phyloP scores from a whole-genome alignment of 805 yeast species.

The Lachancea lanzarotensis region DNA sequence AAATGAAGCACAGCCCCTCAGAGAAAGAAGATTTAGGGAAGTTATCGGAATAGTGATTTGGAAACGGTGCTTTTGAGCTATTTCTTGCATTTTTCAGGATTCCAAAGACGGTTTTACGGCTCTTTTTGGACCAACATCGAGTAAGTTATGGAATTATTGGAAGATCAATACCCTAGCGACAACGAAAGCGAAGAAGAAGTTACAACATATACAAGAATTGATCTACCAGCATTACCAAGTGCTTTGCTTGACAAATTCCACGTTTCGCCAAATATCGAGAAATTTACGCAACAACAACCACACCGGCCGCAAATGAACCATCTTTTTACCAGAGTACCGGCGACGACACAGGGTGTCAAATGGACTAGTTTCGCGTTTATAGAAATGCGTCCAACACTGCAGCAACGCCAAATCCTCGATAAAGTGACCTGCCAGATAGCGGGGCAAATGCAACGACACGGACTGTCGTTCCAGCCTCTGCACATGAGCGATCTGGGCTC shows the following conservation, averaged over 20 bases:
- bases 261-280: constrained; percentile 18
- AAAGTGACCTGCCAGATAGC: constrained; percentile 11
- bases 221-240: constrained; percentile 18
- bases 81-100: neutral
- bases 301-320: neutral
- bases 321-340: too few species aligned
- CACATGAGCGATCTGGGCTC: constrained; percentile 23
- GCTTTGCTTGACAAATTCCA: constrained; percentile 21
- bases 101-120: neutral
- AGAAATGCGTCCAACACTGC: constrained; percentile 20
- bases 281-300: constrained; percentile 1
- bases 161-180: constrained; percentile 9
- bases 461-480: constrained; percentile 17
- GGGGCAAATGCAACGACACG: neutral
- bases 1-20: neutral
- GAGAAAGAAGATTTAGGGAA: neutral
- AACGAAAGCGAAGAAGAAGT: constrained; percentile 10
- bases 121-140: neutral
- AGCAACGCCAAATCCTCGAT: constrained; percentile 15
- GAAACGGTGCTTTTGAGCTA: too few species aligned
- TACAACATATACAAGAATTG: neutral
- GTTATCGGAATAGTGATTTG: too few species aligned
- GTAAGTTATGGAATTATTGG: constrained; percentile 3
- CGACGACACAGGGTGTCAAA: neutral
- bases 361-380: constrained; percentile 18